Evolutionary conservation across 108 stramenopile species (phyloP).

Genomic region (Cyclostephanos tholiformis): DNA sequence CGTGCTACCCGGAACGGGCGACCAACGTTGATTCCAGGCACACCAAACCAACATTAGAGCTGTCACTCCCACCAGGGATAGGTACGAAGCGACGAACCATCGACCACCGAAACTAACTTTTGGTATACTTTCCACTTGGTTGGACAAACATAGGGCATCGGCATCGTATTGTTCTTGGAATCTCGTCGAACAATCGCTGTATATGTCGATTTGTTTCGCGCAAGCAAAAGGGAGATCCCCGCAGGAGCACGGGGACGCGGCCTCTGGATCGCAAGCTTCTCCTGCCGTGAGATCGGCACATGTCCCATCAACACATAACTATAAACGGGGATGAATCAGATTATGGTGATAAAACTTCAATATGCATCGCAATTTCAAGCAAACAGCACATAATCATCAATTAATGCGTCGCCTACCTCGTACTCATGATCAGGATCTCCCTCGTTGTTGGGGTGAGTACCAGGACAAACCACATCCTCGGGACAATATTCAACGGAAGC

Average conservation of each 20-base stretch:
- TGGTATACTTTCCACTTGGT: slow-evolving; percentile 29
- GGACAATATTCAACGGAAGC: slow-evolving; percentile 51
- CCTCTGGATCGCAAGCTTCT: slow-evolving; percentile 36
- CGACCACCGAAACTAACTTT: slow-evolving; percentile 37
- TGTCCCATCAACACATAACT: slow-evolving; percentile 48
- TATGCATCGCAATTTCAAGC: too few relatives aligned
- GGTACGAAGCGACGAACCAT: slow-evolving; percentile 37
- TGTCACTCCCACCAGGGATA: too few relatives aligned
- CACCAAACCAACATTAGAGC: slow-evolving; percentile 53
- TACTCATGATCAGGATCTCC: too few relatives aligned
- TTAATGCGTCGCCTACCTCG: too few relatives aligned
- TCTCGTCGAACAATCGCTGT: slow-evolving; percentile 3
- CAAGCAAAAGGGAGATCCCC: slow-evolving; percentile 21
- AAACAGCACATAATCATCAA: too few relatives aligned
- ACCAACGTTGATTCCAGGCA: slow-evolving; percentile 53
- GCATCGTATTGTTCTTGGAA: slow-evolving; percentile 30
- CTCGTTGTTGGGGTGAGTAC: too few relatives aligned
- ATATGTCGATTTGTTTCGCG: slow-evolving; percentile 32
- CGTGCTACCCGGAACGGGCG: slow-evolving; percentile 43
- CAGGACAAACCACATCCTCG: slow-evolving; percentile 22
- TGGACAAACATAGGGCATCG: slow-evolving; percentile 20
- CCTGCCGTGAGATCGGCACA: slow-evolving; percentile 30
- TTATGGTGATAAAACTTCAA: not conserved
- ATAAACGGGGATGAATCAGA: not conserved
- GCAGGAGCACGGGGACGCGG: slow-evolving; percentile 37